Evolutionary conservation across 148 eudicot species (phyloP), one percentile per base, ranked within the genome.

Genomic region (Amaranthus hypochondriacus): DNA sequence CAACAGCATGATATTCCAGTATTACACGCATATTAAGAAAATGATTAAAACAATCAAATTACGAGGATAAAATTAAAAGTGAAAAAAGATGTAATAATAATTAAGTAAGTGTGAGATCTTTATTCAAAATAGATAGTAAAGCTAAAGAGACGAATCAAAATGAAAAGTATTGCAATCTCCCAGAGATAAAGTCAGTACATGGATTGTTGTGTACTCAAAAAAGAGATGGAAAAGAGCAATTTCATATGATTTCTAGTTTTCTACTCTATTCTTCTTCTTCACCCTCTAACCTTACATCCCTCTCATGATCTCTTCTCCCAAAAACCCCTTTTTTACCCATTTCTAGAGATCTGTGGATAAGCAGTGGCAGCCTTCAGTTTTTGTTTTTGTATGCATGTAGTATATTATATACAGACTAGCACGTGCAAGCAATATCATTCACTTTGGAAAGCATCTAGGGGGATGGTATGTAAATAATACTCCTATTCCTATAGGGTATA

Each of bases 311-410:
- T 46, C 43, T 48, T 42, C 58, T 50, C 6, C 61, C 39, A 28
- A 28, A 28, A 6, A 68, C 62, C 54, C 69, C 75, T 71, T 70
- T 71, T 71, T 28, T 71, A 58, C 66, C 74, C 68, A 65, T 68
- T 71, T 75, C 82, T 80, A 76, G 83, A 76, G 79, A 80, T 76
- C 73, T 67, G 79, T 80, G 82, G 78, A 69, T 74, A 52, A 52
- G 72, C 61, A 78, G 77, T 76, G 79, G 73, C 83, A 76, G 83
- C 70, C 70, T 75, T 80, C 59, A 71, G 72, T 79, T 75, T 79
- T 76, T 76, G 76, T 71, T 71, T 75, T 66, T 61, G 76, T 60
- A 66, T 80, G 83, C 79, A 76, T 80, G 79, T 62, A 63, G 28
- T 75, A 52, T 55, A 47, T 64, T 56, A 50, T 74, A 72, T 48